phyloP scores from a whole-genome alignment of 495 filamentous ascomycete species.

The Aspergillus mulundensis region DNA sequence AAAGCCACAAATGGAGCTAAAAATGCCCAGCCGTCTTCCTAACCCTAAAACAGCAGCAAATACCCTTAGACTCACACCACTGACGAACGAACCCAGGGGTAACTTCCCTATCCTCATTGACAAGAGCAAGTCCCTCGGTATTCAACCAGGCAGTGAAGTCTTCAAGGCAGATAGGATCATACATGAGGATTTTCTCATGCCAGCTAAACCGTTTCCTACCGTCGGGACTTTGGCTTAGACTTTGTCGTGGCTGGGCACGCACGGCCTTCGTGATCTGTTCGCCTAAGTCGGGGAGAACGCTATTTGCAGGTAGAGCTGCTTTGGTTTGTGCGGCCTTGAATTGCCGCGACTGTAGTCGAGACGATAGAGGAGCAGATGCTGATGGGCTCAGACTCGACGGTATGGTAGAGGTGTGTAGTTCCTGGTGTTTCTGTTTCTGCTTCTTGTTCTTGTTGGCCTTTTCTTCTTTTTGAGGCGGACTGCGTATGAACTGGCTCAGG shows the following conservation, averaged over 20 bases:
- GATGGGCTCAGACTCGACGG: not conserved
- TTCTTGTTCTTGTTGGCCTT: not conserved
- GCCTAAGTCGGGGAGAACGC: conserved; percentile 44
- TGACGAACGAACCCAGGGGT: conserved; percentile 56
- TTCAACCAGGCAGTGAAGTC: conserved; percentile 85
- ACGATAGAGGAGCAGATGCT: not conserved
- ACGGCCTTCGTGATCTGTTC: conserved; percentile 64
- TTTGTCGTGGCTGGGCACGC: conserved; percentile 46
- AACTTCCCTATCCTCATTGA: conserved; percentile 65
- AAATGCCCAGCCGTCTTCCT: conserved; percentile 2
- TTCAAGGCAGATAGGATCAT: conserved; percentile 86
- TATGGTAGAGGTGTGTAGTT: conserved; percentile 2
- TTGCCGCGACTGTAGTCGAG: not conserved
- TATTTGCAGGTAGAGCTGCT: not conserved
- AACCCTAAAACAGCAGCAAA: conserved; percentile 57
- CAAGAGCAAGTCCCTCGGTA: conserved; percentile 56
- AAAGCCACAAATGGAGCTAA: conserved; percentile 6
- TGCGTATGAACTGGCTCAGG: conserved; percentile 20
- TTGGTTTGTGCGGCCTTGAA: not conserved
- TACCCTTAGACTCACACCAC: conserved; percentile 82
- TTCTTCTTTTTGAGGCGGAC: not conserved
- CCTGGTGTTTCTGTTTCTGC: not conserved
- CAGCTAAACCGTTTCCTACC: conserved; percentile 50
- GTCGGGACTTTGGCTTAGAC: not conserved
- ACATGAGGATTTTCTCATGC: conserved; percentile 90